Evolutionary conservation across 2,329 filamentous ascomycete species (phyloP), one percentile per base, ranked within the genome.

Genomic region (Xylariaceae sp.): DNA sequence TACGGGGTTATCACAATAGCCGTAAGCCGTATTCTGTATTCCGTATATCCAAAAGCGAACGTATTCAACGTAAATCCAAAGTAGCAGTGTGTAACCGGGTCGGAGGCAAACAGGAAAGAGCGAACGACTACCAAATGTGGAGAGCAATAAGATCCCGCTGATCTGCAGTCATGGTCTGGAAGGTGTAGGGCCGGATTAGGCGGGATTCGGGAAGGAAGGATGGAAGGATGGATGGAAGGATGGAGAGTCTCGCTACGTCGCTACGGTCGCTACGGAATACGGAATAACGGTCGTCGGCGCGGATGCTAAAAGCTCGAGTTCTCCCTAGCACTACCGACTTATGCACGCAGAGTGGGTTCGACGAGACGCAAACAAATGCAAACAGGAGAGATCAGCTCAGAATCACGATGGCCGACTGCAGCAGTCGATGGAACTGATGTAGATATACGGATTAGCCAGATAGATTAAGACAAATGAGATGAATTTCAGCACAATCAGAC

Each of bases 151-250:
- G 61, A 62, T 65, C 58, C 64, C 55, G 58, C 64, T 58, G 63
- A 64, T 63, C 66, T 68, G 68, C 65, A 68, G 67, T 68, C 68
- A 69, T 69, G 60, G 47, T 65, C 62, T 64, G 65, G 51, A 30
- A 42, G 13, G 37, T 13, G 37, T 13, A 49, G 9, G 44, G 44
- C 48, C 52, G 56, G 55, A 51, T 30, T 30, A 30, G 23, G 23
- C 23, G 23, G 23, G 23, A 30, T 30, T 30, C 45, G 44, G 37
- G 15, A 50, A 55, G 49, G 51, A 56, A 23, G 39, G 47, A 49
- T 48, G 45, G 45, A 15, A 50, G 8, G 8, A 15, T 15, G 49
- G 42, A 45, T n/a, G 42, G 42, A 45, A n/a, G 42, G 13, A 6
- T n/a, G 13, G 42, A 45, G 37, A 42, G 37, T 10, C 37, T 42